Evolutionary conservation across 169 alveolate species (phyloP).

Genomic region (Eimeria maxima): DNA sequence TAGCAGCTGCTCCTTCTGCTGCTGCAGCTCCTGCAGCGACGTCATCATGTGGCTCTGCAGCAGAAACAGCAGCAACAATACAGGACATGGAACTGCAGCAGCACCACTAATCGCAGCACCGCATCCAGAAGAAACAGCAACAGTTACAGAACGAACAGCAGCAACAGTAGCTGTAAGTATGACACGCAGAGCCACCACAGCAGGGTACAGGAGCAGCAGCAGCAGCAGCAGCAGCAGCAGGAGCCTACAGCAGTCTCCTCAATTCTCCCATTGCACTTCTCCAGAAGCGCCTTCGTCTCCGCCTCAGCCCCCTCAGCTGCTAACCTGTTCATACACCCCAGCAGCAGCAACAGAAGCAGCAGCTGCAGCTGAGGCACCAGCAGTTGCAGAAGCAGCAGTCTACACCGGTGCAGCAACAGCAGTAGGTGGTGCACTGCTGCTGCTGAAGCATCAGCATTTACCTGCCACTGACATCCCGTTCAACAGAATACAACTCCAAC

Average conservation of each 20-base stretch:
- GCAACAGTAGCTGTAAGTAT: neutral
- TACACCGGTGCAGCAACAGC: neutral
- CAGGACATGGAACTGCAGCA: neutral
- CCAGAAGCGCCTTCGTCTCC: conserved; percentile 22
- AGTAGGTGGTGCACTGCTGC: neutral
- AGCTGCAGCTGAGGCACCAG: neutral
- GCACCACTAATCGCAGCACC: neutral
- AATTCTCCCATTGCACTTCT: conserved; percentile 2
- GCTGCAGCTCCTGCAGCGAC: conserved; percentile 41
- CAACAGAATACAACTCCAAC: neutral
- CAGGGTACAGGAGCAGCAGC: conserved; percentile 31
- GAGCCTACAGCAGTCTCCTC: conserved; percentile 29
- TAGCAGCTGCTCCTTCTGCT: conserved; percentile 45
- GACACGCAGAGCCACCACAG: neutral
- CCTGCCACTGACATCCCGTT: neutral
- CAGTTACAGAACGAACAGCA: neutral
- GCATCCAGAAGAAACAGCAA: conserved; percentile 13
- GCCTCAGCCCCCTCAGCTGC: neutral
- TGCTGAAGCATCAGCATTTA: conserved; percentile 15
- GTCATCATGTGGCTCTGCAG: conserved; percentile 17
- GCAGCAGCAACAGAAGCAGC: conserved; percentile 48
- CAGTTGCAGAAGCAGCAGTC: neutral
- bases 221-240: conserved; percentile 13
- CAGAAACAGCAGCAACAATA: conserved; percentile 1
- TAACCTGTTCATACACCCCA: conserved; percentile 28